Evolutionary conservation across 257 asterid genomes (phyloP), one percentile per base, ranked within the genome.

Genomic region (Solanum bulbocastanum): DNA sequence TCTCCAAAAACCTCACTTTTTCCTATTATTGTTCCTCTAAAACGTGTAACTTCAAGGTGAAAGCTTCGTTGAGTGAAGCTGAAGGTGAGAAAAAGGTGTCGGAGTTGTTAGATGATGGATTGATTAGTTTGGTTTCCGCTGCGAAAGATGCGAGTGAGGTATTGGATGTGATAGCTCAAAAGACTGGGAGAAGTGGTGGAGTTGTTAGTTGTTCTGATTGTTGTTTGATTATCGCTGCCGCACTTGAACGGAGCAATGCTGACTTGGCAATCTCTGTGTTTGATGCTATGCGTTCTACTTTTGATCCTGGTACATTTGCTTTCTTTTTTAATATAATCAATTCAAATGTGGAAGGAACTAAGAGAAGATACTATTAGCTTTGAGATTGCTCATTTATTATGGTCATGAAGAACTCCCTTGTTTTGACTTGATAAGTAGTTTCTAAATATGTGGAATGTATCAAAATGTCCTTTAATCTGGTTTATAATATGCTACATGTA

Each of bases 201-300:
- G 87, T 90, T 11, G 91, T 96, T 30, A 89, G 92, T 23, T 86
- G 79, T 89, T 87, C 89, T 0, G 98, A 94, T 86, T 94, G 98
- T 69, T 91, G 94, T 42, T 90, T 92, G 90, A 92, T 96, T 83
- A 91, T 96, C 30, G 88, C 95, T 10, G 93, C 98, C 18, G 98
- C 99, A 27, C 93, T 96, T 92, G 97, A 92, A 76, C 91, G 96
- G n/a, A 94, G 94, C 88, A 97, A 97, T 91, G 95, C 94, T 87
- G 98, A 95, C 39, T 86, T 97, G 94, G 98, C 99, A 7, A 94
- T 96, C 85, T 95, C 98, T 9, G 93, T 97, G 1, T 97, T 95
- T 93, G 90, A 90, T 75, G 97, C 98, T 88, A 96, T 96, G 99
- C 97, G 97, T 76, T 91, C 96, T 68, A 93, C 92, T 90, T 94